These are phyloP conservation scores for Lathyrus oleraceus DNA, from an alignment of 306 rosid species.

Conservation along the genomic window DNA sequence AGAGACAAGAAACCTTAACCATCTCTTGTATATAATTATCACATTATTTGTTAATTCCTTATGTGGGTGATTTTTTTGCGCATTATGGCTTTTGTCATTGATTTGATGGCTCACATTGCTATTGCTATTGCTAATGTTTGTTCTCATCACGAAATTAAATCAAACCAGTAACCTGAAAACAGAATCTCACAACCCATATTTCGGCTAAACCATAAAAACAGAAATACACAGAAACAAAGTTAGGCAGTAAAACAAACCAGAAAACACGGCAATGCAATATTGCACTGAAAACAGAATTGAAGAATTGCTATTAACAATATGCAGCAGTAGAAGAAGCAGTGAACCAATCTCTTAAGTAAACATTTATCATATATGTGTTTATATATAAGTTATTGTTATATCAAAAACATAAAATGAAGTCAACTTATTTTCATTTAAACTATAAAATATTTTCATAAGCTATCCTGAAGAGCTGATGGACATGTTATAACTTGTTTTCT, in stretches of 20 bases:
- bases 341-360: background rate
- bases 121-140: background rate
- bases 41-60: conserved; percentile 40
- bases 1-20: conserved; percentile 32
- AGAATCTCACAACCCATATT: background rate
- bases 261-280: background rate
- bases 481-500: too few species aligned
- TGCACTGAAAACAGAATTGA: background rate
- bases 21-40: conserved; percentile 44
- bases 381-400: too few species aligned
- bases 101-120: conserved; percentile 1
- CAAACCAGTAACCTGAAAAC: background rate
- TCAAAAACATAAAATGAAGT: too few species aligned
- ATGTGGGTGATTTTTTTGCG: conserved; percentile 25
- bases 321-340: background rate
- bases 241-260: background rate
- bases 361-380: too few species aligned
- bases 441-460: too few species aligned
- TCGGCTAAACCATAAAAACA: background rate
- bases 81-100: background rate
- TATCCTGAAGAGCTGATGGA: too few species aligned
- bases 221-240: background rate
- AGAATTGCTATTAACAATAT: background rate
- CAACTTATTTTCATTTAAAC: too few species aligned
- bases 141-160: background rate